Percentiles rank a stretch among this genome's conserved stretches.
phyloP scores from a whole-genome alignment of 306 rosid species.

The Parietaria judaica region DNA sequence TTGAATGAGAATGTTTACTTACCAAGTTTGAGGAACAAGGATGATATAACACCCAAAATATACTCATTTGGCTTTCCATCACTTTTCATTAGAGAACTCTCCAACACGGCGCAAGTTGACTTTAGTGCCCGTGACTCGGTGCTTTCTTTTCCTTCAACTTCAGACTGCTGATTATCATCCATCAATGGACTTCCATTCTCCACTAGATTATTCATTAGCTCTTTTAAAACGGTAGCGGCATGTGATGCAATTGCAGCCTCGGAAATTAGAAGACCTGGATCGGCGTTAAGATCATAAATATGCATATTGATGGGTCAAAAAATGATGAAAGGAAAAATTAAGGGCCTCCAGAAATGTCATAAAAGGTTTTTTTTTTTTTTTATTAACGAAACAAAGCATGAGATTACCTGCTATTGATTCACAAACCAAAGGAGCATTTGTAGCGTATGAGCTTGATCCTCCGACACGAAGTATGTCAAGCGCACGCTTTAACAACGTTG shows the following conservation, averaged over 20 bases:
- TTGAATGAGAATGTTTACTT: conserved; percentile 7
- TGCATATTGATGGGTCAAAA: neutral
- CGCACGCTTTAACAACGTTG: conserved; percentile 44
- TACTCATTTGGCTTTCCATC: conserved; percentile 60
- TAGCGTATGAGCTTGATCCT: conserved; percentile 45
- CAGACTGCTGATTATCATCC: conserved; percentile 24
- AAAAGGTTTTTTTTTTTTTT: neutral
- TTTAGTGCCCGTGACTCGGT: conserved; percentile 37
- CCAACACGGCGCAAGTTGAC: conserved; percentile 53
- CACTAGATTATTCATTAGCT: conserved; percentile 45
- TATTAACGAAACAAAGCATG: neutral
- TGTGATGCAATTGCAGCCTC: conserved; percentile 57
- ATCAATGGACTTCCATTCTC: conserved; percentile 26
- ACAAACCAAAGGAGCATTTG: conserved; percentile 59
- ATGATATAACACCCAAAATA: conserved; percentile 56
- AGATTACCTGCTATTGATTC: conserved; percentile 58
- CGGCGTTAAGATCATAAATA: conserved; percentile 19
- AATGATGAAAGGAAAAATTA: too few relatives aligned
- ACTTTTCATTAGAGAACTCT: conserved; percentile 38
- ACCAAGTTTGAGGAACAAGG: conserved; percentile 74
- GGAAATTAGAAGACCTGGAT: conserved; percentile 58
- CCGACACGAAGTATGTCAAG: conserved; percentile 42
- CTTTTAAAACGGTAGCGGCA: conserved; percentile 52
- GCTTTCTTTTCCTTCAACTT: conserved; percentile 30
- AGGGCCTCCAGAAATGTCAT: too few relatives aligned